Evolutionary conservation across 75 land plant genomes (phyloP).

Genomic region (Pinus taeda): DNA sequence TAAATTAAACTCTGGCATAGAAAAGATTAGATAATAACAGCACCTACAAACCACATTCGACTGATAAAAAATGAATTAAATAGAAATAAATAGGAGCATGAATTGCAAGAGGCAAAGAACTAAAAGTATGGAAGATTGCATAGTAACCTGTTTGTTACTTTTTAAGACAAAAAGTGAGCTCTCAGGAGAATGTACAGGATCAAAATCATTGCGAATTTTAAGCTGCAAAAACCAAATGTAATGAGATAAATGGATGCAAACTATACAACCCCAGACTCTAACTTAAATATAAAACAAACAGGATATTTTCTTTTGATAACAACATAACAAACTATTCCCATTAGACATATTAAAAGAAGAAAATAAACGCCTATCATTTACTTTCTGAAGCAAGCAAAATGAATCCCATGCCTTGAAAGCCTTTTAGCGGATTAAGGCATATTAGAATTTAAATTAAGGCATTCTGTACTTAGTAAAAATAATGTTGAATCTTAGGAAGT

Average conservation of each 20-base stretch:
- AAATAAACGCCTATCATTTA: not conserved
- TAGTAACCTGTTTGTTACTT: slow-evolving; percentile 84
- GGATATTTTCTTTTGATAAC: not conserved
- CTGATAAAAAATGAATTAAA: not conserved
- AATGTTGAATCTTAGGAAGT: not conserved
- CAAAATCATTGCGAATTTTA: slow-evolving; percentile 95
- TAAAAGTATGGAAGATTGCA: not conserved
- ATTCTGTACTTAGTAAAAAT: not conserved
- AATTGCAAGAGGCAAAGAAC: not conserved
- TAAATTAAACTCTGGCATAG: no score
- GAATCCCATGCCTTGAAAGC: not conserved
- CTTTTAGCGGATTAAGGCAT: not conserved
- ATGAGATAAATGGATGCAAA: not conserved
- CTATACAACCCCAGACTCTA: no score
- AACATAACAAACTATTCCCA: not conserved
- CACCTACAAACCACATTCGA: not conserved
- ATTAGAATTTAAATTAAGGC: not conserved
- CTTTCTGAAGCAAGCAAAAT: not conserved
- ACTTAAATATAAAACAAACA: no score
- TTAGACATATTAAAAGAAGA: not conserved
- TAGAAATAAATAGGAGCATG: not conserved
- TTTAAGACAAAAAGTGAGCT: slow-evolving; percentile 95
- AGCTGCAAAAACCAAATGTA: slow-evolving; percentile 49
- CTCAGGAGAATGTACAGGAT: slow-evolving; percentile 98
- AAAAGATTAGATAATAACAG: not conserved